Conservation (phyloP, 768 basidiomycete genomes). For the Cystobasidium tubakii region DNA sequence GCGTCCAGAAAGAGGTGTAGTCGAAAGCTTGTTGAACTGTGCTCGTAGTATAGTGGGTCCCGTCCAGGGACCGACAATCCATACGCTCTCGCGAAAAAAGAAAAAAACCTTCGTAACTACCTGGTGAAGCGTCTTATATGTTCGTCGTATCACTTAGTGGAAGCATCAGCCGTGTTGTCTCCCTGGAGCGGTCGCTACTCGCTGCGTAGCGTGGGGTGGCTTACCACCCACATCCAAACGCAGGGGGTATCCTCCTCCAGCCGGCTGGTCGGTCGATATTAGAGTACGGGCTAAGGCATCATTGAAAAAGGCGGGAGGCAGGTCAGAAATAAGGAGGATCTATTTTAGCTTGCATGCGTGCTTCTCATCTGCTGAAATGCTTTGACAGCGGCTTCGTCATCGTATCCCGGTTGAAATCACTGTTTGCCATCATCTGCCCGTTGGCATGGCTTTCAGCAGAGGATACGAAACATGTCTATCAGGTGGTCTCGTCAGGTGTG, state of each 20-base stretch:
- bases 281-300: background rate
- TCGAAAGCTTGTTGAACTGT: background rate
- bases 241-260: background rate
- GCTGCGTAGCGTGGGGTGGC: background rate
- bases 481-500: too few species aligned
- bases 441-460: too few species aligned
- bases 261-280: slow-evolving; percentile 2
- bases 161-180: background rate
- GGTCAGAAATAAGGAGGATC: background rate
- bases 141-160: background rate
- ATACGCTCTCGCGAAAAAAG: background rate
- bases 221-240: background rate
- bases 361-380: too few species aligned
- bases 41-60: background rate
- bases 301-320: background rate
- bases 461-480: too few species aligned
- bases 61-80: slow-evolving; percentile 3
- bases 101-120: background rate
- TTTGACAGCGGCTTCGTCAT: too few species aligned
- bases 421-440: too few species aligned
- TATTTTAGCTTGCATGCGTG: too few species aligned
- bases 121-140: background rate
- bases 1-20: background rate
- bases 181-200: background rate
- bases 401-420: too few species aligned